Evolutionary conservation across 108 stramenopile genomes (phyloP).

Genomic region (Schizochytrium sp.): DNA sequence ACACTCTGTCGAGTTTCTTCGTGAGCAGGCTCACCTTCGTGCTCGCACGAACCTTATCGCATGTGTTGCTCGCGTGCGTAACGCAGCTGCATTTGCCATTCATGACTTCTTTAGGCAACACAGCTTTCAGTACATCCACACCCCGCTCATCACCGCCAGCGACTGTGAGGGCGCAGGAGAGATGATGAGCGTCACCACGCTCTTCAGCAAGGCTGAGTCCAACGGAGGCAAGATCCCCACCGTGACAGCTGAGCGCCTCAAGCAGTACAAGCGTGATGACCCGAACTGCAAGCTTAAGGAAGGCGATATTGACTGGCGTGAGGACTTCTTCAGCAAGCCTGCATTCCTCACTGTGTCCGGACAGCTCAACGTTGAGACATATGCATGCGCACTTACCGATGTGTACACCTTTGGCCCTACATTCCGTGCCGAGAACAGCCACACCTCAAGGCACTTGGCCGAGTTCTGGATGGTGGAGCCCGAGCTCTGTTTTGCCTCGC

Average conservation of each 20-base stretch:
- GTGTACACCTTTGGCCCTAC: slow-evolving; percentile 95
- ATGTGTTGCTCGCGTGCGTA: slow-evolving; percentile 84
- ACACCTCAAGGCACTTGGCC: slow-evolving; percentile 92
- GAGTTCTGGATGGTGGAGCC: slow-evolving; percentile 97
- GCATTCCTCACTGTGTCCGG: slow-evolving; percentile 88
- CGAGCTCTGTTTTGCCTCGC: slow-evolving; percentile 86
- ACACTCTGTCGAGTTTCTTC: slow-evolving; percentile 82
- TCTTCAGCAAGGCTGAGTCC: slow-evolving; percentile 70
- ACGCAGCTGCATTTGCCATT: slow-evolving; percentile 85
- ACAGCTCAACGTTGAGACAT: slow-evolving; percentile 92
- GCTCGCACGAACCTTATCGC: slow-evolving; percentile 78
- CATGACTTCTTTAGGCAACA: slow-evolving; percentile 86
- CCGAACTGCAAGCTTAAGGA: slow-evolving; percentile 65
- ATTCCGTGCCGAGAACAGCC: slow-evolving; percentile 93
- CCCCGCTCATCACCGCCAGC: slow-evolving; percentile 81
- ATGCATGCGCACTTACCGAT: slow-evolving; percentile 87
- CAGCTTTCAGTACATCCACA: slow-evolving; percentile 87
- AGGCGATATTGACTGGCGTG: slow-evolving; percentile 79
- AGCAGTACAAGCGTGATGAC: slow-evolving; percentile 69
- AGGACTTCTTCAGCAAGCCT: slow-evolving; percentile 84
- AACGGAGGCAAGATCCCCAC: slow-evolving; percentile 71
- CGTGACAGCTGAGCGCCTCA: slow-evolving; percentile 62
- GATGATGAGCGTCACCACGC: slow-evolving; percentile 84
- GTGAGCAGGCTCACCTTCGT: slow-evolving; percentile 83
- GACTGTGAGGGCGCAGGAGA: slow-evolving; percentile 98